Conservation (phyloP, 768 basidiomycete species). For the Heimioporus sp. region DNA sequence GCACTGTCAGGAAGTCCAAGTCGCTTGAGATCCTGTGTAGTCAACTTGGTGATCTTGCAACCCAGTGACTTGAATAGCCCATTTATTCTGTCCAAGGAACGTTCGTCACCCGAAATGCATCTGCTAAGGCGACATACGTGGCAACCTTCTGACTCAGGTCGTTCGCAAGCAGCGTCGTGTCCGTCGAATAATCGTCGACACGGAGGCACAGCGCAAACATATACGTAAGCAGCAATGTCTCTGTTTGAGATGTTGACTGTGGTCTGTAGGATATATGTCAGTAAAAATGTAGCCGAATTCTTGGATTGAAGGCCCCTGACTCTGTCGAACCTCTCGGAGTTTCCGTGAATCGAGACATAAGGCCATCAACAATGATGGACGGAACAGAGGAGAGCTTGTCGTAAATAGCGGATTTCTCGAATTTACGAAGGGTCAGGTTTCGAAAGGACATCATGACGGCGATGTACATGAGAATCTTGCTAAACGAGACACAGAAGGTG, state of each 20-base stretch:
- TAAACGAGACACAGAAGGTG: slow-evolving; percentile 25
- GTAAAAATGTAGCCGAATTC: neutral
- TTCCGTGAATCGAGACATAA: slow-evolving; percentile 82
- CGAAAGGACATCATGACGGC: slow-evolving; percentile 78
- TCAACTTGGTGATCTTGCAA: slow-evolving; percentile 63
- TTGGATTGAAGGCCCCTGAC: slow-evolving; percentile 36
- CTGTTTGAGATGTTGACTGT: slow-evolving; percentile 62
- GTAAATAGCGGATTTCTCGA: slow-evolving; percentile 50
- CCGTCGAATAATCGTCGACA: slow-evolving; percentile 73
- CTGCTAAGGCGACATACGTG: slow-evolving; percentile 49
- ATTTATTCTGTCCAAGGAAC: slow-evolving; percentile 44
- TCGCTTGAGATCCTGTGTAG: slow-evolving; percentile 61
- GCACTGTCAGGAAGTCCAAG: slow-evolving; percentile 65
- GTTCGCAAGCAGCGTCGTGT: slow-evolving; percentile 62
- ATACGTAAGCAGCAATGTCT: slow-evolving; percentile 71
- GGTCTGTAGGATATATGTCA: slow-evolving; percentile 29
- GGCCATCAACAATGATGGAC: slow-evolving; percentile 63
- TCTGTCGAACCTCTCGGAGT: slow-evolving; percentile 59
- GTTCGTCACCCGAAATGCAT: slow-evolving; percentile 1
- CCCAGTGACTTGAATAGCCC: slow-evolving; percentile 78
- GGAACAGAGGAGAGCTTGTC: slow-evolving; percentile 62
- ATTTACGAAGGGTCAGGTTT: slow-evolving; percentile 38
- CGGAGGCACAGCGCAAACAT: slow-evolving; percentile 80
- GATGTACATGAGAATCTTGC: slow-evolving; percentile 78
- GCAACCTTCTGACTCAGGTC: slow-evolving; percentile 66